Base-by-base conservation (phyloP, 352 stramenopile genomes). In the Phytophthora syringae region DNA sequence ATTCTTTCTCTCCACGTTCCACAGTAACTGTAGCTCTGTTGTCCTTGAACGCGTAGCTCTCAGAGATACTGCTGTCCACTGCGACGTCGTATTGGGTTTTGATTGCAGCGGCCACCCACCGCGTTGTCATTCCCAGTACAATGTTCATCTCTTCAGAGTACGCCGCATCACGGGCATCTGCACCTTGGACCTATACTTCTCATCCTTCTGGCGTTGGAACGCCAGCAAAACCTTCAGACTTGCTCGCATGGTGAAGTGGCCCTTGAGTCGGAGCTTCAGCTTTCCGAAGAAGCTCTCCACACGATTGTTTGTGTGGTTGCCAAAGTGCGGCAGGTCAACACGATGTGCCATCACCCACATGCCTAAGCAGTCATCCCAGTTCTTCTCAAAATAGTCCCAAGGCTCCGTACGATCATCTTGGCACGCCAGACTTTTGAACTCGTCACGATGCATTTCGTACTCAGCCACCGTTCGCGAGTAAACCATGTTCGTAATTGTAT, bases 271-370 rank as follows among this genome's bases (percentile, higher is more conserved):
- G 9, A 13, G 50, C 24, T 60, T 67, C n/a, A 60, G 1, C 28
- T 67, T 60, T 0, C 50, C 43, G 15, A 61, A 67, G 1, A 55
- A 25, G 7, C 34, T 67, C 51, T 67, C 51, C 2, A 67, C 50
- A 3, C 43, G 34, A 20, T 61, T 56, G 51, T 56, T 67, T 0
- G 34, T 52, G 32, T 66, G 40, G 18, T 67, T 61, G 10, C n/a
- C 15, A 18, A 61, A 56, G 43, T 61, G 43, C 0, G 43, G 60
- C 7, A 67, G 18, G 15, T 50, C 36, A 15, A 52, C 36, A 5
- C 60, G 60, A 47, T 48, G 28, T 7, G 42, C 12, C 44, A 57
- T 56, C 43, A 67, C 50, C 60, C 51, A 67, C 51, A 67, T 67
- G 0, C 52, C 50, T 2, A 1, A 2, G 24, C 36, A 51, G 5